Percentiles rank a stretch among this genome's conserved stretches.
phyloP scores from a whole-genome alignment of 2,329 filamentous ascomycete genomes.

The Sclerotiophoma versabilis region DNA sequence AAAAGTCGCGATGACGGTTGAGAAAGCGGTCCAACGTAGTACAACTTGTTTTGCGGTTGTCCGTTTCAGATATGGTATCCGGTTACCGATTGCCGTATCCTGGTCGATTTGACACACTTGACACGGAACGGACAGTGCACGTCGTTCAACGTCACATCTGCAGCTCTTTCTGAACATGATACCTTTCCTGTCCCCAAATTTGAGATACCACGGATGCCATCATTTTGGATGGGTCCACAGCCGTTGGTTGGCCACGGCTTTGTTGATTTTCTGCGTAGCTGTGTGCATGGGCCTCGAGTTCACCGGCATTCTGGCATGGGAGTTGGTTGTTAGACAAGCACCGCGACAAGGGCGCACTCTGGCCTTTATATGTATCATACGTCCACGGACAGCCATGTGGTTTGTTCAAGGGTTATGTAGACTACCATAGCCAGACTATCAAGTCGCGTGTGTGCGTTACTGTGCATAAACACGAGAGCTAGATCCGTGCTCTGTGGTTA shows the following conservation, averaged over 20 bases:
- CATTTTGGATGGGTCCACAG: neutral
- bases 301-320: neutral
- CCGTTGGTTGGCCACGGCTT: neutral
- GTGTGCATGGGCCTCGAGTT: neutral
- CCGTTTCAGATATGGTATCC: slow-evolving; percentile 7
- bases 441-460: no score
- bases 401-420: slow-evolving; percentile 1
- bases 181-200: slow-evolving; percentile 4
- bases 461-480: neutral
- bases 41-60: slow-evolving; percentile 7
- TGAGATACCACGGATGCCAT: slow-evolving; percentile 9
- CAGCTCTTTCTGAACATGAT: neutral
- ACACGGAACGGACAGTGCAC: slow-evolving; percentile 5
- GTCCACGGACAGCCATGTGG: no score
- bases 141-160: neutral
- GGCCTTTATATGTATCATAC: neutral
- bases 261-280: neutral
- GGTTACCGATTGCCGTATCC: slow-evolving; percentile 8
- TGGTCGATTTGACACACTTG: slow-evolving; percentile 9
- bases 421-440: no score
- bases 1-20: slow-evolving; percentile 6
- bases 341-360: neutral
- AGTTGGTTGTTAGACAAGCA: neutral
- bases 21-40: slow-evolving; percentile 7
- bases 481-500: neutral